Evolutionary conservation across 164 flowering plant species (phyloP).

Genomic region (Sedum album): DNA sequence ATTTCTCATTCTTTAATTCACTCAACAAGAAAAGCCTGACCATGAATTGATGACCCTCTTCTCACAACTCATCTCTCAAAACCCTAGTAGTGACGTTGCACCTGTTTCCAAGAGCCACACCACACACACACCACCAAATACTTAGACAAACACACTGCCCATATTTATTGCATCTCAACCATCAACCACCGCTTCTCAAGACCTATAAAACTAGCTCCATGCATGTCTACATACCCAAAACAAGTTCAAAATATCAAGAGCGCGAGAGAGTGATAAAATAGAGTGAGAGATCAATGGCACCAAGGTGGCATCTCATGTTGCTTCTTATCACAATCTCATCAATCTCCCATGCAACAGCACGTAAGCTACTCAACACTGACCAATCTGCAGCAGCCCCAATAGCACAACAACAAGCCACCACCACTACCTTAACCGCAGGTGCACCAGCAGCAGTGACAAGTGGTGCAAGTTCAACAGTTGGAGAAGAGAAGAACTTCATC

Average conservation of each 20-base stretch:
- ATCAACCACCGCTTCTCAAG: background rate
- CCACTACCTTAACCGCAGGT: background rate
- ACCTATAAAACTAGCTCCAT: background rate
- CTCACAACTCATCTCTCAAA: background rate
- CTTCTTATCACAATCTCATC: background rate
- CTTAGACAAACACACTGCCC: background rate
- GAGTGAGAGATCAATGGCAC: background rate
- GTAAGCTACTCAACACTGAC: slow-evolving; percentile 2
- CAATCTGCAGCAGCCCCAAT: background rate
- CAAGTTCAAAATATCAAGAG: background rate
- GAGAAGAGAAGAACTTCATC: background rate
- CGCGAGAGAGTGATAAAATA: background rate
- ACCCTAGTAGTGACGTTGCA: background rate
- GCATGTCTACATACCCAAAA: background rate
- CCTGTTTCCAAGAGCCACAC: background rate
- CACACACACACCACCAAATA: background rate
- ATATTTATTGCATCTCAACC: background rate
- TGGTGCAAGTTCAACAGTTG: background rate
- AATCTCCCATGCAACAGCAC: slow-evolving; percentile 5
- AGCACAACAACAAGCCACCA: background rate
- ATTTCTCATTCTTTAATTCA: background rate
- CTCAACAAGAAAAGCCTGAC: background rate
- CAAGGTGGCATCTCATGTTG: background rate
- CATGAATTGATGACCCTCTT: background rate
- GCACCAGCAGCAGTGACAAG: background rate